phyloP scores from a whole-genome alignment of 2,329 filamentous ascomycete genomes.

The Sporothrix globosa region DNA sequence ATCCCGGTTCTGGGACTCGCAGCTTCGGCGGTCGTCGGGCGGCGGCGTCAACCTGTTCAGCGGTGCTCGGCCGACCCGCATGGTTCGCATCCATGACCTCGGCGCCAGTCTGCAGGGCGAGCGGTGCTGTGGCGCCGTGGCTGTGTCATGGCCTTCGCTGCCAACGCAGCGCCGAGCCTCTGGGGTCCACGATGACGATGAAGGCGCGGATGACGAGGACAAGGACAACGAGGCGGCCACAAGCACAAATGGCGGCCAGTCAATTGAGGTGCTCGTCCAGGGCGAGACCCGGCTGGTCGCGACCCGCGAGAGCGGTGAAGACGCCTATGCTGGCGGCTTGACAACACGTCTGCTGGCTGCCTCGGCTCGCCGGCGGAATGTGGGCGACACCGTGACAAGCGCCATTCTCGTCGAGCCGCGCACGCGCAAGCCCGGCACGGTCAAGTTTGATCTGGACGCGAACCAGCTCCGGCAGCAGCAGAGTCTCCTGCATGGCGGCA shows the following conservation, averaged over 20 bases:
- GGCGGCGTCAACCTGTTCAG: slow-evolving; percentile 56
- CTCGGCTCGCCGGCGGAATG: slow-evolving; percentile 42
- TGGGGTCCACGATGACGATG: slow-evolving; percentile 31
- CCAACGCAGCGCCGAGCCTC: slow-evolving; percentile 34
- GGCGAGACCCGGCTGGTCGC: slow-evolving; percentile 61
- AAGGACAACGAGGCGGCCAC: slow-evolving; percentile 36
- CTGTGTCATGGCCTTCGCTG: slow-evolving; percentile 47
- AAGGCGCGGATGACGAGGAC: slow-evolving; percentile 37
- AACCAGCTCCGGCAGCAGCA: slow-evolving; percentile 36
- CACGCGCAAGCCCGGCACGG: slow-evolving; percentile 46
- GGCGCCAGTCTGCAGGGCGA: slow-evolving; percentile 60
- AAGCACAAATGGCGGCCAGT: slow-evolving; percentile 46
- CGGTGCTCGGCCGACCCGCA: slow-evolving; percentile 57
- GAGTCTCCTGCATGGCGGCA: slow-evolving; percentile 33
- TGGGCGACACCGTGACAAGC: slow-evolving; percentile 39
- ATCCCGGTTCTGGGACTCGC: slow-evolving; percentile 62
- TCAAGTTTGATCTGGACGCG: slow-evolving; percentile 57
- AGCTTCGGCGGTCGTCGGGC: slow-evolving; percentile 55
- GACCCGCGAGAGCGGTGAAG: slow-evolving; percentile 54
- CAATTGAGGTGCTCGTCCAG: slow-evolving; percentile 58
- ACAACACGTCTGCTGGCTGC: slow-evolving; percentile 42
- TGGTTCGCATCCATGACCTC: slow-evolving; percentile 59
- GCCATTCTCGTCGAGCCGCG: slow-evolving; percentile 61
- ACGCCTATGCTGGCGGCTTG: slow-evolving; percentile 44
- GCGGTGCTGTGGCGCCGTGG: slow-evolving; percentile 56